Evolutionary conservation across 1,284 basidiomycete species (phyloP).

Genomic region (Trametes hirsuta): DNA sequence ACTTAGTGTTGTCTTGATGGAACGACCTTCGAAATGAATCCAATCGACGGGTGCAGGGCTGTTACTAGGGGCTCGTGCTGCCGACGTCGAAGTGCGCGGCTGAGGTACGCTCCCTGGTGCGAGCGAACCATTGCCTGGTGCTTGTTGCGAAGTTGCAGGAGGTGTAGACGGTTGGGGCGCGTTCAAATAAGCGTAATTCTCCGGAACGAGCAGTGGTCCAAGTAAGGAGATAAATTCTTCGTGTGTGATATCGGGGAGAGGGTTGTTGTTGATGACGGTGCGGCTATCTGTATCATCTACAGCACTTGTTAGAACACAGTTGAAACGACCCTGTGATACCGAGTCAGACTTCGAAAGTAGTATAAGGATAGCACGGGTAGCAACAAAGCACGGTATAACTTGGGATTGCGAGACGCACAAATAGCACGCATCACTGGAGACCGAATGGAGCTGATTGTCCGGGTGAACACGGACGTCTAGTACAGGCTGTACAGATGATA

Average conservation of each 20-base stretch:
- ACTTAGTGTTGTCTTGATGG: constrained; percentile 71
- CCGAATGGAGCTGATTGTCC: no score
- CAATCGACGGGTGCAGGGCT: constrained; percentile 80
- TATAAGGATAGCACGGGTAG: neutral
- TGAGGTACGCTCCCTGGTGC: constrained; percentile 33
- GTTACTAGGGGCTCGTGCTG: constrained; percentile 44
- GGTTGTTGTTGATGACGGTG: constrained; percentile 82
- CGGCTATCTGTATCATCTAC: constrained; percentile 61
- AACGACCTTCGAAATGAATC: constrained; percentile 81
- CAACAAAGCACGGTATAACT: neutral
- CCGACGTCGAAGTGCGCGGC: constrained; percentile 41
- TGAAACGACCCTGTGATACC: constrained; percentile 6
- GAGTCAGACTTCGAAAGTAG: constrained; percentile 3
- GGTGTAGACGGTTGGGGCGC: constrained; percentile 32
- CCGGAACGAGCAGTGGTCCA: constrained; percentile 75
- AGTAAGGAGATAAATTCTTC: constrained; percentile 80
- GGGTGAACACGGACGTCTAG: no score
- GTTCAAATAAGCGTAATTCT: constrained; percentile 57
- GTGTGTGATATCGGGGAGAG: constrained; percentile 79
- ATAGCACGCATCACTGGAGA: neutral
- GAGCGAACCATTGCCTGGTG: constrained; percentile 15
- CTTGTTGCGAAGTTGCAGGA: constrained; percentile 25
- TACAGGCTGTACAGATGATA: no score
- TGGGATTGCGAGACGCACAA: neutral
- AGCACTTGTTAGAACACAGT: constrained; percentile 8